These are phyloP conservation scores for Aspergillus tamarii DNA, from an alignment of 2,329 filamentous ascomycete genomes.

Conservation along the genomic window DNA sequence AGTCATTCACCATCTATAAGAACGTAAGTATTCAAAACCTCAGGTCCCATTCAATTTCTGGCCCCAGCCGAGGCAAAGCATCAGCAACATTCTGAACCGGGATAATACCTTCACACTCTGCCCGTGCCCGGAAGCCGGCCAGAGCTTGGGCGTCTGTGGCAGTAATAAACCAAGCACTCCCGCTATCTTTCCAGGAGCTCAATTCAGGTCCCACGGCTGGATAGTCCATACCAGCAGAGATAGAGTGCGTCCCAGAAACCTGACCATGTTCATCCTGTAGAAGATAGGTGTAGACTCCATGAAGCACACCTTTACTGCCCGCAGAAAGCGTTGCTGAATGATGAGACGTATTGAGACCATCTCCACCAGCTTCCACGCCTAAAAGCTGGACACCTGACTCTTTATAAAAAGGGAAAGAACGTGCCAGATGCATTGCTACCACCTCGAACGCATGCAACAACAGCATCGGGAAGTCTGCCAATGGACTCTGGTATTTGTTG, in stretches of 20 bases:
- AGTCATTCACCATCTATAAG: no score
- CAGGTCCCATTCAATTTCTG: no score
- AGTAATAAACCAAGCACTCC: no score
- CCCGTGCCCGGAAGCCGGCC: no score
- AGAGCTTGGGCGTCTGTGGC: no score
- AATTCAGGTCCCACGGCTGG: no score
- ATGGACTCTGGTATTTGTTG: neutral
- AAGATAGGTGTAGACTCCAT: constrained; percentile 91
- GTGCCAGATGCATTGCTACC: constrained; percentile 95
- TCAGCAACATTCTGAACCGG: no score
- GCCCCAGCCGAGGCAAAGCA: no score
- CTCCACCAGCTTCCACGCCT: constrained; percentile 69
- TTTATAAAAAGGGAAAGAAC: constrained; percentile 94
- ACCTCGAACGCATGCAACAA: constrained; percentile 94
- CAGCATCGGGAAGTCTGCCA: constrained; percentile 53
- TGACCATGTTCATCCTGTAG: constrained; percentile 89
- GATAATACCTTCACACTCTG: no score
- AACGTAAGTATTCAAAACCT: no score
- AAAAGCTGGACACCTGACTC: constrained; percentile 68
- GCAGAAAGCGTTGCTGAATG: constrained; percentile 83
- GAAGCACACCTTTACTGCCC: constrained; percentile 88
- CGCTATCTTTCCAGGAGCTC: no score
- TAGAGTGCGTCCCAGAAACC: constrained; percentile 13
- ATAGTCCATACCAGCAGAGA: no score
- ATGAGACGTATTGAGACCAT: constrained; percentile 76